Conservation (phyloP, 192 early-diverging fungal species). For the Mortierella alpina region DNA sequence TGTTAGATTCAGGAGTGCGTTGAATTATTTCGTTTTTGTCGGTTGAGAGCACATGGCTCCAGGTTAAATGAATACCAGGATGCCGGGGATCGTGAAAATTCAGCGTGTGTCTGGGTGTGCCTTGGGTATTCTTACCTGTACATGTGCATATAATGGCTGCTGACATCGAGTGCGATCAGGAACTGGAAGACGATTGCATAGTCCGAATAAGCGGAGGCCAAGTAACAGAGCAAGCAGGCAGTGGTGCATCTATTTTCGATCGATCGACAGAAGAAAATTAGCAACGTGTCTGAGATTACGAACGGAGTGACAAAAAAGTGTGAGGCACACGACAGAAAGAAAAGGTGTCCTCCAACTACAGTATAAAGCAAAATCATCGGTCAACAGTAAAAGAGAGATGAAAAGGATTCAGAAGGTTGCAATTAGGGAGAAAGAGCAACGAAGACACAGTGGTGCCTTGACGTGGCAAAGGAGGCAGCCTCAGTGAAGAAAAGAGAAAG, state of each 20-base stretch:
- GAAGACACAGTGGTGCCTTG: no score
- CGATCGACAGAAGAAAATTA: constrained; percentile 1
- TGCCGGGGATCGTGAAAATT: constrained; percentile 2
- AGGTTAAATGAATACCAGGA: constrained; percentile 7
- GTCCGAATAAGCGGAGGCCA: constrained; percentile 73
- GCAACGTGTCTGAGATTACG: not conserved
- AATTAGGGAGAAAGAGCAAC: no score
- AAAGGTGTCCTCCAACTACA: not conserved
- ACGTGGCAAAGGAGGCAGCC: no score
- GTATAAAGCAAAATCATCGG: not conserved
- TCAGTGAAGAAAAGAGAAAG: no score
- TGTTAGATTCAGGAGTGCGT: not conserved
- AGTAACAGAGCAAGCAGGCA: constrained; percentile 88
- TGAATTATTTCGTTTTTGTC: not conserved
- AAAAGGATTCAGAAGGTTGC: no score
- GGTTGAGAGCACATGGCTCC: not conserved
- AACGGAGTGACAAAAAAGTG: not conserved
- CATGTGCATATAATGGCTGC: constrained; percentile 99
- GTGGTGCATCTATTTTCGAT: constrained; percentile 79
- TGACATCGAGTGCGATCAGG: constrained; percentile 93
- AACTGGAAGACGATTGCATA: constrained; percentile 89
- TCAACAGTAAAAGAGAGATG: no score
- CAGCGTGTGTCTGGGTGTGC: not conserved
- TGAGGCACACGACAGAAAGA: constrained; percentile 14
- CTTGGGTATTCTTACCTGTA: constrained; percentile 72